Evolutionary conservation across 2,329 filamentous ascomycete genomes (phyloP).

Genomic region (Diplodia intermedia): DNA sequence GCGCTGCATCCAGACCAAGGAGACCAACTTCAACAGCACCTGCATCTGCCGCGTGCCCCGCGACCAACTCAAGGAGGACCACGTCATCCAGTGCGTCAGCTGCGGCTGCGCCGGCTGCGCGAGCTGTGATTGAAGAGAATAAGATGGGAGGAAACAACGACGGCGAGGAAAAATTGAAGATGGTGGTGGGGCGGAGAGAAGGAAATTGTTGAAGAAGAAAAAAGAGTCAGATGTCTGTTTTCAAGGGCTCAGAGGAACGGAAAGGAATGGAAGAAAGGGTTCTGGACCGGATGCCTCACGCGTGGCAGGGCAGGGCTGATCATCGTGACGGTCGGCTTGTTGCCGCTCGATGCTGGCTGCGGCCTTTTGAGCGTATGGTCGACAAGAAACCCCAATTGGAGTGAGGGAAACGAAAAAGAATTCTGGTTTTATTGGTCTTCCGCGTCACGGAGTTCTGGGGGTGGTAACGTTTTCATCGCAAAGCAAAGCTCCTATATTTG

Average conservation of each 20-base stretch:
- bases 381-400: neutral
- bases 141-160: neutral
- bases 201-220: neutral
- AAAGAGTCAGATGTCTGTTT: too few relatives aligned
- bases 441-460: neutral
- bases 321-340: neutral
- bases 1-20: constrained; percentile 97
- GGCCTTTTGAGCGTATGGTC: neutral
- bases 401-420: neutral
- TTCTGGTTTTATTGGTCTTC: neutral
- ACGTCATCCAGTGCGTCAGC: constrained; percentile 90
- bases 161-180: too few relatives aligned
- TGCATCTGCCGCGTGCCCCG: constrained; percentile 96
- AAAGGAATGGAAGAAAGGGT: neutral
- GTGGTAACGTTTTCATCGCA: neutral
- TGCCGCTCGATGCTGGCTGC: neutral
- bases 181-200: neutral
- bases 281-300: neutral
- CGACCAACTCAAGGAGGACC: constrained; percentile 85
- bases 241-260: neutral
- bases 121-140: constrained; percentile 22
- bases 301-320: neutral
- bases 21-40: constrained; percentile 98
- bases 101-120: constrained; percentile 93
- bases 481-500: neutral